phyloP scores from a whole-genome alignment of 179 eudicot species.

The Heliamphora ciliata region DNA sequence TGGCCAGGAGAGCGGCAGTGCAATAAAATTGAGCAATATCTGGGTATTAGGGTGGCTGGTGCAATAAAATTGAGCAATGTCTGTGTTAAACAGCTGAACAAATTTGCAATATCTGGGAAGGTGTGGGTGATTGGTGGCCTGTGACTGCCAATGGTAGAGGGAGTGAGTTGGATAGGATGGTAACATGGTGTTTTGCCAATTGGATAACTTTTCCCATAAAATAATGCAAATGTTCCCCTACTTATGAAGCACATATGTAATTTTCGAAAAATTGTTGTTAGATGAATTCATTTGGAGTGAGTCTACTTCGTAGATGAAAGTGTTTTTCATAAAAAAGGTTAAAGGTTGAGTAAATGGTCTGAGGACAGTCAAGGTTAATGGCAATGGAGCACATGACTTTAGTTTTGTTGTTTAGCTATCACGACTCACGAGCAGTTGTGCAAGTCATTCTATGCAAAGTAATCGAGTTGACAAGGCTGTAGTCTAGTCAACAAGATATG shows the following conservation, averaged over 20 bases:
- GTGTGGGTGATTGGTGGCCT: too few species aligned
- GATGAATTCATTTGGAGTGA: not conserved
- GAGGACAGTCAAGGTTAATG: not conserved
- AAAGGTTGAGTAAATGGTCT: not conserved
- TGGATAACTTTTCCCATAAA: not conserved
- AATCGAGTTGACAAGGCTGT: not conserved
- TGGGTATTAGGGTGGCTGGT: too few species aligned
- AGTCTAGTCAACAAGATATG: not conserved
- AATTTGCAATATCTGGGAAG: too few species aligned
- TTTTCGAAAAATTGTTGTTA: not conserved
- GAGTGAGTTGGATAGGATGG: not conserved
- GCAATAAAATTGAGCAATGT: too few species aligned
- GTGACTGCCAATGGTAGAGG: not conserved
- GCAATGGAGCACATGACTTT: not conserved
- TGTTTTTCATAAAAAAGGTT: not conserved
- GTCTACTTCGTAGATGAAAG: not conserved
- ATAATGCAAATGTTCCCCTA: not conserved
- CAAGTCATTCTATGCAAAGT: constrained; percentile 3
- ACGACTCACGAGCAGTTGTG: not conserved
- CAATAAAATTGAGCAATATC: too few species aligned
- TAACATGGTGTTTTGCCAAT: not conserved
- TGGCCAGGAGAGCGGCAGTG: too few species aligned
- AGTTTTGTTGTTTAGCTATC: not conserved
- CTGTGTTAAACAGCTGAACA: too few species aligned
- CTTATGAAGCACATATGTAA: not conserved